Conservation (phyloP, 1,284 basidiomycete genomes). For the Microbotryomycetes sp. region DNA sequence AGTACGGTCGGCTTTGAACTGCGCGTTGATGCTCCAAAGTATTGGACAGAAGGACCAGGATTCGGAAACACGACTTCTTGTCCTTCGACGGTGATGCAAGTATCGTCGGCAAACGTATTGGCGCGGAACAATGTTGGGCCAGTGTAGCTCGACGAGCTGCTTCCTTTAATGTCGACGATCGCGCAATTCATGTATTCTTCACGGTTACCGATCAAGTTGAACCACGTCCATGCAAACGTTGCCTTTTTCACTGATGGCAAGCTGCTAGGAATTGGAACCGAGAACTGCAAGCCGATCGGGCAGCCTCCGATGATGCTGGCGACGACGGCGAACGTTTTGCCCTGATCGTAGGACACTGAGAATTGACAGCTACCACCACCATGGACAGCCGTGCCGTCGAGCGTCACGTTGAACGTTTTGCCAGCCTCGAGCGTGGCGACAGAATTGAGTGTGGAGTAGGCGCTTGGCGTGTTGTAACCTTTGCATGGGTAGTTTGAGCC, state of each 20-base stretch:
- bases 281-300: constrained; percentile 34
- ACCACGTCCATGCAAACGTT: constrained; percentile 46
- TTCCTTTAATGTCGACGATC: constrained; percentile 38
- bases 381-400: constrained; percentile 41
- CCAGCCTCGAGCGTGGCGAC: constrained; percentile 37
- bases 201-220: constrained; percentile 36
- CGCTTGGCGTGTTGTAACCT: constrained; percentile 40
- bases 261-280: constrained; percentile 39
- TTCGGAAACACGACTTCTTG: constrained; percentile 39
- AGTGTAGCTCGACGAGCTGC: constrained; percentile 34
- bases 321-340: constrained; percentile 43
- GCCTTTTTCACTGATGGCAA: constrained; percentile 40
- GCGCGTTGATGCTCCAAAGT: constrained; percentile 30
- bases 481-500: constrained; percentile 41
- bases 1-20: constrained; percentile 6
- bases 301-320: constrained; percentile 42
- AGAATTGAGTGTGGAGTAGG: constrained; percentile 34
- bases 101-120: constrained; percentile 39
- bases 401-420: constrained; percentile 34
- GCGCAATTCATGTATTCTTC: constrained; percentile 43
- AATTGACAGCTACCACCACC: constrained; percentile 44
- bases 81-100: constrained; percentile 38
- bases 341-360: constrained; percentile 43
- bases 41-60: constrained; percentile 36
- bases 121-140: constrained; percentile 43